Base-by-base conservation (phyloP, 78 protist genomes). In the Pigoraptor vietnamica region DNA sequence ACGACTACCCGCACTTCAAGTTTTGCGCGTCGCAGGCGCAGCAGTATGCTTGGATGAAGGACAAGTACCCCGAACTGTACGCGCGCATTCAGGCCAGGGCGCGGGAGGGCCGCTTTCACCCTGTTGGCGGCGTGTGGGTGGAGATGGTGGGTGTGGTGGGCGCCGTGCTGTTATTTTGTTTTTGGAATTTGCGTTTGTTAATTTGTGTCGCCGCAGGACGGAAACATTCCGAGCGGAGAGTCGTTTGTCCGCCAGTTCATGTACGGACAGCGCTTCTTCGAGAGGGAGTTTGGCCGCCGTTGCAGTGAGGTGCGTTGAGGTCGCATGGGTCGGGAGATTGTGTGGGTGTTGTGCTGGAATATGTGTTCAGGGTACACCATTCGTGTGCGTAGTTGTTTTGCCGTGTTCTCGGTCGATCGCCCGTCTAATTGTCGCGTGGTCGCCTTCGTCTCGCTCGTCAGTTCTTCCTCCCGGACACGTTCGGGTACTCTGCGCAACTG, bases 381-480 rank as follows among this genome's bases (percentile, higher is more conserved):
- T n/a, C 67, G 14, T 48, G 14, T 48, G 67, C 67, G 14, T 48
- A 48, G 6, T 48, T 14, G 67, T 48, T 14, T 21, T 48, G 67
- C 67, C 14, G 14, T 48, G 6, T 6, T 14, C 67, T 48, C 67
- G 6, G 67, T 48, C 67, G 6, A 6, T 48, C 14, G 29, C 29
- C 67, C n/a, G n/a, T n/a, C n/a, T n/a, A n/a, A n/a, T n/a, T n/a
- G n/a, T n/a, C n/a, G n/a, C 2, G 23, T 34, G 35, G 23, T 29
- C 23, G 19, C 35, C 21, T 34, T 29, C 23, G 23, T 9, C 35
- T 82, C 35, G 23, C 87, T 33, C 21, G 37, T 0, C 92, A 83
- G 67, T 94, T 96, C 40, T 97, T 95, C 93, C 91, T 97, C n/a
- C 98, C 98, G 0, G 98, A 97, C 40, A 94, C 97, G 24, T 94